phyloP scores from a whole-genome alignment of 306 rosid genomes.

The Vigna hirtella region DNA sequence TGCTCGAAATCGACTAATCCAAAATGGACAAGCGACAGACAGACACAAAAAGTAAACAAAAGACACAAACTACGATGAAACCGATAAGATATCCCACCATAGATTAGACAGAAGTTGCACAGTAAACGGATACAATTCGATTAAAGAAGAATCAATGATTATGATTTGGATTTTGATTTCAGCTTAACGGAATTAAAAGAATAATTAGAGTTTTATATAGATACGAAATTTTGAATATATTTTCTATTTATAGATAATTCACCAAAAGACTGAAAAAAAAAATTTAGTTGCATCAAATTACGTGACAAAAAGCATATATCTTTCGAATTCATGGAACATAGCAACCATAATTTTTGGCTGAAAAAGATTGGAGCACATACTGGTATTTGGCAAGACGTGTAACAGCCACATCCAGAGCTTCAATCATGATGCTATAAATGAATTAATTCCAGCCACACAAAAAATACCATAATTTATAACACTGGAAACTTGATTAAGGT shows the following conservation, averaged over 20 bases:
- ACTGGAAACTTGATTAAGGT: neutral
- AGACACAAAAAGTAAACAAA: neutral
- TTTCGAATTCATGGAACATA: too few species aligned
- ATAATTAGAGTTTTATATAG: too few species aligned
- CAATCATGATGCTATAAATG: neutral
- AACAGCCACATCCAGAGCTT: neutral
- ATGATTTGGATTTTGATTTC: slow-evolving; percentile 3
- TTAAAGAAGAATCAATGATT: neutral
- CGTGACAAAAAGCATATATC: too few species aligned
- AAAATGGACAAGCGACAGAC: neutral
- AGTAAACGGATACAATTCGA: neutral
- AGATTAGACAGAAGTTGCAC: neutral
- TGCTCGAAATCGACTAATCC: neutral
- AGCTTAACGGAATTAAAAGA: neutral
- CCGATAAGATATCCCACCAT: neutral
- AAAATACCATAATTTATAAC: too few species aligned
- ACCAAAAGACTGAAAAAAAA: too few species aligned
- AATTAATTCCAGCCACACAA: neutral
- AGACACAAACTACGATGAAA: neutral
- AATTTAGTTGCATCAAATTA: too few species aligned
- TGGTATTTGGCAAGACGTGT: neutral
- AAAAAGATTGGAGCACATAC: neutral
- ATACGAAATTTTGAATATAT: too few species aligned
- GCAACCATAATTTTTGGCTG: neutral
- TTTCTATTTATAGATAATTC: too few species aligned